Conservation (phyloP, 306 rosid genomes). For the Ormosia emarginata region DNA sequence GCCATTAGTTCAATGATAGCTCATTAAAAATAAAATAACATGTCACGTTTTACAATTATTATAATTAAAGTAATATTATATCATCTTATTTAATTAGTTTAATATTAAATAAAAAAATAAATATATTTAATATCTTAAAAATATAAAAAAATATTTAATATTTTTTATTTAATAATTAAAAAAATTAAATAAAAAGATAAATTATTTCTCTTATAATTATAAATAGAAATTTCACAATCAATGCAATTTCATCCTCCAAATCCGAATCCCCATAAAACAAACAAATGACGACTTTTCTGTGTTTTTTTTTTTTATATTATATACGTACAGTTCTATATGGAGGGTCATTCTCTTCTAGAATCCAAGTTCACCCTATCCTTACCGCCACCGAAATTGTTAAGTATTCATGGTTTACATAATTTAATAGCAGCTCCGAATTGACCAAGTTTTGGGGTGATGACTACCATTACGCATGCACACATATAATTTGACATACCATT, state of each 20-base stretch:
- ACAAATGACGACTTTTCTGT: not conserved
- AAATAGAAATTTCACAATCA: not conserved
- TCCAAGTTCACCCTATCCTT: not conserved
- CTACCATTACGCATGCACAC: not conserved
- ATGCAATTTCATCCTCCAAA: not conserved
- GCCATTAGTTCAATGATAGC: not conserved
- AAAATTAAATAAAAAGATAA: no score
- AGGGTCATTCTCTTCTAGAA: conserved; percentile 23
- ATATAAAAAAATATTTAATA: no score
- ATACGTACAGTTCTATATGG: not conserved
- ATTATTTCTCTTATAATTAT: no score
- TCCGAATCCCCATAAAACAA: not conserved
- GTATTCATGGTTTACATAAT: not conserved
- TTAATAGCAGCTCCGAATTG: not conserved
- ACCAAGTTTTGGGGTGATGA: not conserved
- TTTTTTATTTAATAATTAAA: no score
- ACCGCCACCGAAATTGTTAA: conserved; percentile 26
- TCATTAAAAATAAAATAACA: no score
- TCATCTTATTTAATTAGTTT: no score
- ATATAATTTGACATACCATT: not conserved
- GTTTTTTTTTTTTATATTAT: not conserved
- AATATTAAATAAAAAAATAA: no score
- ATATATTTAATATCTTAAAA: no score
- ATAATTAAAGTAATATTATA: no score
- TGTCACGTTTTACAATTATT: no score